A percentile compares a stretch with the other conserved stretches of the same genome.
phyloP scores from a whole-genome alignment of 2,329 filamentous ascomycete species.

The Zopfia rhizophila region DNA sequence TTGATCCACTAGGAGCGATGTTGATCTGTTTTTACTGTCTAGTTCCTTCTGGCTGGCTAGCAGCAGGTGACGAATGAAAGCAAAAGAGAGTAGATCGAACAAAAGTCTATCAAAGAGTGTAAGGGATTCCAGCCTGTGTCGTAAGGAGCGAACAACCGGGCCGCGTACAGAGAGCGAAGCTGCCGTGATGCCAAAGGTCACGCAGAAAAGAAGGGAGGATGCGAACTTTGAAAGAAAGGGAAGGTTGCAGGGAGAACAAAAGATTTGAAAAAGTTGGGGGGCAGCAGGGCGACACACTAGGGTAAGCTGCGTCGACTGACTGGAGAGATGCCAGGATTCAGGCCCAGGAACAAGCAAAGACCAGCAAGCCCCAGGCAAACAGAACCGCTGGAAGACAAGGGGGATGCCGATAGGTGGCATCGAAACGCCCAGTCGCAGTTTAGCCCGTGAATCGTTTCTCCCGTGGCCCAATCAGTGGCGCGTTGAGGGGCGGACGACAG shows the following conservation, averaged over 20 bases:
- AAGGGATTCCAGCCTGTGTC: conserved; percentile 42
- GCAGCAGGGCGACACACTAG: conserved; percentile 13
- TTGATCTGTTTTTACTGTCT: background rate
- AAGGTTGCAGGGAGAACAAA: conserved; percentile 26
- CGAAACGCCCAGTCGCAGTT: conserved; percentile 5
- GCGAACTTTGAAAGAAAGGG: conserved; percentile 35
- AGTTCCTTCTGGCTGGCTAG: conserved; percentile 39
- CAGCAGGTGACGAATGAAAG: conserved; percentile 35
- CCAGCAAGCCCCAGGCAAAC: conserved; percentile 10
- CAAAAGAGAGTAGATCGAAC: conserved; percentile 27
- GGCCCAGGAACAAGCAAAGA: conserved; percentile 17
- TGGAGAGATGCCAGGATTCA: conserved; percentile 25
- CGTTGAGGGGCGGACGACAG: background rate
- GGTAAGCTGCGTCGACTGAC: conserved; percentile 16
- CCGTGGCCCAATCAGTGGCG: conserved; percentile 8
- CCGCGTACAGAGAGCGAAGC: conserved; percentile 16
- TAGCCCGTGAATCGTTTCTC: conserved; percentile 8
- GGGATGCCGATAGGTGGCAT: conserved; percentile 7
- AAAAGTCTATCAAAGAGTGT: conserved; percentile 51
- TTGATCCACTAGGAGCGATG: no score
- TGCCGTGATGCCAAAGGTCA: background rate
- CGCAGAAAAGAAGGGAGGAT: conserved; percentile 35
- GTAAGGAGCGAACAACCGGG: conserved; percentile 53
- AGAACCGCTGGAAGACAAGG: background rate
- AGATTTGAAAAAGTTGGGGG: conserved; percentile 32